Conservation (phyloP, 495 filamentous ascomycete species). For the Aspergillus ellipticus region DNA sequence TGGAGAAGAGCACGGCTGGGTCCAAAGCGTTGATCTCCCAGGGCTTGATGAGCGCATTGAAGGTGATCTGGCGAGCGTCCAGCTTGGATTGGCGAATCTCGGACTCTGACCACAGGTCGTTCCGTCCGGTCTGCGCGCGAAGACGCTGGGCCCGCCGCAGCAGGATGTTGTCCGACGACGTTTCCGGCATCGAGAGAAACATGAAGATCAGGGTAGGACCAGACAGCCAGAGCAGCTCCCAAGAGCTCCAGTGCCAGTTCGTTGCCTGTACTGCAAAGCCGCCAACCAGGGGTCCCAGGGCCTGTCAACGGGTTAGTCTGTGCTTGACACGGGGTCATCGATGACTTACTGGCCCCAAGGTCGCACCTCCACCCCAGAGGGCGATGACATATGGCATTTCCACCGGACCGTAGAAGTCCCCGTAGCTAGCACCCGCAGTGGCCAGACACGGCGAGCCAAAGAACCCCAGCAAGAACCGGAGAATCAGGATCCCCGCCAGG, state of each 20-base stretch:
- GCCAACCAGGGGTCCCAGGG: constrained; percentile 10
- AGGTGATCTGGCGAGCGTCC: constrained; percentile 32
- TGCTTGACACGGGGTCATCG: too few relatives aligned
- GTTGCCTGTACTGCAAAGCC: constrained; percentile 14
- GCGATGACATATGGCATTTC: constrained; percentile 45
- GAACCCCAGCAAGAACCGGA: constrained; percentile 49
- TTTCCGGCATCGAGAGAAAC: constrained; percentile 43
- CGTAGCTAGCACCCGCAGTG: constrained; percentile 35
- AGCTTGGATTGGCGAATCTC: constrained; percentile 44
- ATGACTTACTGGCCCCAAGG: constrained; percentile 40
- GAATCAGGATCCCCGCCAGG: constrained; percentile 45
- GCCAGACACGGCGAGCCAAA: constrained; percentile 59
- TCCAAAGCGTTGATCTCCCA: constrained; percentile 36
- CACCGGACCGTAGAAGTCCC: constrained; percentile 42
- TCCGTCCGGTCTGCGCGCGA: constrained; percentile 33
- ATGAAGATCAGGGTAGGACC: constrained; percentile 20
- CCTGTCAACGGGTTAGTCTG: too few relatives aligned
- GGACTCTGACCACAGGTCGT: constrained; percentile 34
- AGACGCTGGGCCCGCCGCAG: constrained; percentile 49
- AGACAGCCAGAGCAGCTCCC: constrained; percentile 11
- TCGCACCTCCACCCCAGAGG: constrained; percentile 42
- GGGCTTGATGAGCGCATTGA: constrained; percentile 34
- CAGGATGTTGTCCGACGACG: constrained; percentile 49
- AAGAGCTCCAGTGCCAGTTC: constrained; percentile 11
- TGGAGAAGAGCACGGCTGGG: constrained; percentile 28